Percentiles rank a stretch among this genome's conserved stretches.
Conservation (phyloP, 1,284 basidiomycete genomes). For the Xanthoconium separans region DNA sequence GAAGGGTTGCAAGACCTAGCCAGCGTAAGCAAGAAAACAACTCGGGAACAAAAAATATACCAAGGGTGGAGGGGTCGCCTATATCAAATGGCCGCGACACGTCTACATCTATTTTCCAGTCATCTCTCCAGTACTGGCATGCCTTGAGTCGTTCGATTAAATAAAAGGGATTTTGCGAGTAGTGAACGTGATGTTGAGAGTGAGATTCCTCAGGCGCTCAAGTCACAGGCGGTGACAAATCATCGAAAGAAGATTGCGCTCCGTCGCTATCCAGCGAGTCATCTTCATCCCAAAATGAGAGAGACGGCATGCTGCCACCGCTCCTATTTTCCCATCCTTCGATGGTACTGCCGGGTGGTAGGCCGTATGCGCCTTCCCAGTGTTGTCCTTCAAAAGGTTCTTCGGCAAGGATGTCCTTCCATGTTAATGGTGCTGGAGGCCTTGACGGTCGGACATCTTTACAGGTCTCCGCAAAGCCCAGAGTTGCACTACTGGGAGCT, state of each 20-base stretch:
- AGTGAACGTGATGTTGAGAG: constrained; percentile 10
- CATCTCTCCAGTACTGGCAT: constrained; percentile 68
- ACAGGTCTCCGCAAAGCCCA: constrained; percentile 50
- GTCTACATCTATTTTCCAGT: constrained; percentile 51
- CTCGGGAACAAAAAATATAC: constrained; percentile 33
- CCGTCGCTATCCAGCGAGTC: constrained; percentile 33
- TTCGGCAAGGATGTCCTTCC: constrained; percentile 73
- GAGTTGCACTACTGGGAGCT: constrained; percentile 47
- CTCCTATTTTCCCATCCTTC: constrained; percentile 43
- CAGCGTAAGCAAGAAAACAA: not conserved
- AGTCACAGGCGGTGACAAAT: constrained; percentile 40
- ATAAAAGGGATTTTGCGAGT: constrained; percentile 44
- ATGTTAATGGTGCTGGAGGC: constrained; percentile 49
- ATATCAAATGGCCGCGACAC: constrained; percentile 52
- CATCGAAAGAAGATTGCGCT: constrained; percentile 16
- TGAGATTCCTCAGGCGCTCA: constrained; percentile 6
- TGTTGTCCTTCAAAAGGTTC: constrained; percentile 79
- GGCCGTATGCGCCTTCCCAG: constrained; percentile 63
- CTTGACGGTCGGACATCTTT: constrained; percentile 47
- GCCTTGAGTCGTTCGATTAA: constrained; percentile 57
- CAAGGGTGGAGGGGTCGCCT: constrained; percentile 66
- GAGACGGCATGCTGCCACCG: constrained; percentile 45
- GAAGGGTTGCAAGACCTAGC: constrained; percentile 49
- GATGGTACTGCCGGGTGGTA: constrained; percentile 42
- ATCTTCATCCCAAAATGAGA: constrained; percentile 47